These are phyloP conservation scores for Candida dubliniensis DNA, from an alignment of 1,139 yeast genomes.

Conservation along the genomic window DNA sequence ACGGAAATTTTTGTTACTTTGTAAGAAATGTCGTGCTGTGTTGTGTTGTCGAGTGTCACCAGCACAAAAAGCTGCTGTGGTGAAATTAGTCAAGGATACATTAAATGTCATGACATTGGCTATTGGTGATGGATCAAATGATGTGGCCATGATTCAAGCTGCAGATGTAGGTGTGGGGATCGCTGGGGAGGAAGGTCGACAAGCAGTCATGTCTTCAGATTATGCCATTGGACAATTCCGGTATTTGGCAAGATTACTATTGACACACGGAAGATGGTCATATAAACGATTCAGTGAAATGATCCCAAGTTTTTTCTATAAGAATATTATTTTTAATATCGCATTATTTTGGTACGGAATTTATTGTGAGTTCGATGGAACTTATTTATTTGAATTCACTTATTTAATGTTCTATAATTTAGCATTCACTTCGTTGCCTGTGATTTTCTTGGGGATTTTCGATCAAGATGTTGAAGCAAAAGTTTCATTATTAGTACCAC, in stretches of 20 bases:
- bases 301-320: conserved; percentile 92
- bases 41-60: conserved; percentile 98
- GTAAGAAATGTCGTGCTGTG: conserved; percentile 93
- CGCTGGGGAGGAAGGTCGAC: conserved; percentile 98
- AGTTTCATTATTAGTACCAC: conserved; percentile 86
- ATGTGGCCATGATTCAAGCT: conserved; percentile 98
- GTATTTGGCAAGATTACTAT: conserved; percentile 69
- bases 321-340: conserved; percentile 84
- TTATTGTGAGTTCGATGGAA: conserved; percentile 81
- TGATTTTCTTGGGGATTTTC: conserved; percentile 82
- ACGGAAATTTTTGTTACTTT: conserved; percentile 74
- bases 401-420: conserved; percentile 88
- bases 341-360: conserved; percentile 94
- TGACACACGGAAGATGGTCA: conserved; percentile 97
- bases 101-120: conserved; percentile 80
- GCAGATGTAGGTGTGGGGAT: conserved; percentile 99
- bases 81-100: conserved; percentile 83
- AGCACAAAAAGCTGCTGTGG: conserved; percentile 93
- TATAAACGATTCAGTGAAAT: conserved; percentile 88
- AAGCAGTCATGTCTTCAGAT: conserved; percentile 97
- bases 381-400: conserved; percentile 89
- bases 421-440: conserved; percentile 94
- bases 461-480: conserved; percentile 91
- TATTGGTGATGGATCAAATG: conserved; percentile 98
- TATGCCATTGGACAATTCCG: conserved; percentile 96